Percentiles rank a stretch among this genome's conserved stretches.
These are phyloP conservation scores for Camptophora hylomeconis DNA, from an alignment of 2,329 filamentous ascomycete species.

Conservation along the genomic window DNA sequence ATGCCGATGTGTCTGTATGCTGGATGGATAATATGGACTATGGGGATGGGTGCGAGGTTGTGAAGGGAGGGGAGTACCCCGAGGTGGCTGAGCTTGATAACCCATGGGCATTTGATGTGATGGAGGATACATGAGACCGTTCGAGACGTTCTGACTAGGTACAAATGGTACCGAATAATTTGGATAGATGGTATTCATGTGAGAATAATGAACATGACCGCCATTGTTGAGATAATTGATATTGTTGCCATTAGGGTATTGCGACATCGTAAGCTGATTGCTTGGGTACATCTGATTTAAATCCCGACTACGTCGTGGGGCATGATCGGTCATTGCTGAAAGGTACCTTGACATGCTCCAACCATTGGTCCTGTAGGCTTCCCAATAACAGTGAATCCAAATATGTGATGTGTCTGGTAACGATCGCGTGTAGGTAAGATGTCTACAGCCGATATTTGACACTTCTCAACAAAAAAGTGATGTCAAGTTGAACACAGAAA, in stretches of 20 bases:
- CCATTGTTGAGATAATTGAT: slow-evolving; percentile 17
- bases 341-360: no score
- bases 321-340: slow-evolving; percentile 27
- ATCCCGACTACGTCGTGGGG: slow-evolving; percentile 25
- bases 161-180: slow-evolving; percentile 26
- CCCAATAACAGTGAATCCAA: no score
- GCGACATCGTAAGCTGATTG: slow-evolving; percentile 16
- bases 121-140: slow-evolving; percentile 22
- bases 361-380: no score
- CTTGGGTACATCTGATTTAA: slow-evolving; percentile 16
- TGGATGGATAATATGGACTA: slow-evolving; percentile 19
- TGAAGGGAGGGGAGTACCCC: slow-evolving; percentile 19
- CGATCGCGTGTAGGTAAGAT: no score
- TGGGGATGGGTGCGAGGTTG: slow-evolving; percentile 21
- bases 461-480: no score
- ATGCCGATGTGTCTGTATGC: slow-evolving; percentile 18
- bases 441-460: no score
- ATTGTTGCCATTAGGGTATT: slow-evolving; percentile 19
- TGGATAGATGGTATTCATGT: slow-evolving; percentile 21
- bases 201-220: slow-evolving; percentile 17
- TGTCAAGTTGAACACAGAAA: no score
- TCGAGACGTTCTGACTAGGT: slow-evolving; percentile 21
- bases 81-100: slow-evolving; percentile 19
- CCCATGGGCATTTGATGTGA: slow-evolving; percentile 20
- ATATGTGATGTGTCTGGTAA: no score